Evolutionary conservation across 768 basidiomycete species (phyloP), one percentile per base, ranked within the genome.

Genomic region (Leccinum obscurum): DNA sequence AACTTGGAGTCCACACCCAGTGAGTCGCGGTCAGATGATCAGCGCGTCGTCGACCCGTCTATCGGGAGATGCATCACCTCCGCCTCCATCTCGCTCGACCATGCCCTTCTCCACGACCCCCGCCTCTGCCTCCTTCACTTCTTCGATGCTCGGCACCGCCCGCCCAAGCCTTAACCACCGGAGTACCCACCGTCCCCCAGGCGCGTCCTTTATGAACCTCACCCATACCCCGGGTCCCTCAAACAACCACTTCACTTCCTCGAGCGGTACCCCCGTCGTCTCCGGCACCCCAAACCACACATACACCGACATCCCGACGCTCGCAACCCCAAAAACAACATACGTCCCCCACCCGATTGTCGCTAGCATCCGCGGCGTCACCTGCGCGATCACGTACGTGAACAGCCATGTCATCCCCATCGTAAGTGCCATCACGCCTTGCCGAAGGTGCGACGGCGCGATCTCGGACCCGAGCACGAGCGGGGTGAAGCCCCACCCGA

Each of bases 221-320:
- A 72, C 34, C 58, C 72, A 65, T 17, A 70, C 14, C 41, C 41
- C 24, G 6, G 51, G 3, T 68, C 66, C 61, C 55, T 76, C 74
- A 37, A 79, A 78, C 22, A 79, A 37, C 58, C 64, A 72, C 30
- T 61, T 64, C 48, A 79, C 67, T 37, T 79, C 76, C 68, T 79
- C 78, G 30, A 79, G 70, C 37, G 75, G 71, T 24, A 76, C 70
- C 13, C 76, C 74, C 17, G 66, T 76, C 52, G 78, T 80, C 66
- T 80, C 78, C 0, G 78, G 78, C 7, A 80, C 68, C 54, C 73
- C 72, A n/a, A 64, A 61, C 68, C 75, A 74, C 41, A 68, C 71
- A 75, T 69, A 80, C 15, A 54, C 60, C 49, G 68, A 68, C 69
- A 78, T 74, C 57, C 65, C 50, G 2, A 74, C 30, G 17, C 69